Evolutionary conservation across 352 stramenopile species (phyloP).

Genomic region (Globisporangium rhizosaccharum): DNA sequence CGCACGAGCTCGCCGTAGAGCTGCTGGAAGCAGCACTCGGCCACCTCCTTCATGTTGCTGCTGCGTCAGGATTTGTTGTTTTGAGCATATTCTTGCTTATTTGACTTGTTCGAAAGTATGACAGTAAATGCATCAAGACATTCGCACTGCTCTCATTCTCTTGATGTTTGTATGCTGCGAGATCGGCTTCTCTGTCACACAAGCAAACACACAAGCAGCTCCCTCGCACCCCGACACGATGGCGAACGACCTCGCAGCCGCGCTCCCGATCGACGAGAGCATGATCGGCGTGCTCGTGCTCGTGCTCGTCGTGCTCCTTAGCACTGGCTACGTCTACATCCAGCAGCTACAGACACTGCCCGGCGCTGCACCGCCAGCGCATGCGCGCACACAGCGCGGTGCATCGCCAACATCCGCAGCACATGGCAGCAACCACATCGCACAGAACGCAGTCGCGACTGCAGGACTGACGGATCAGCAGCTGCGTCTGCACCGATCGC

Average conservation of each 20-base stretch:
- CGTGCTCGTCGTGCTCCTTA: slow-evolving; percentile 62
- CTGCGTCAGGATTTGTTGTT: background rate
- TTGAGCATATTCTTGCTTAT: background rate
- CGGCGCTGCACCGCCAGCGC: background rate
- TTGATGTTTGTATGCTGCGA: background rate
- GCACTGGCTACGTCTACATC: slow-evolving; percentile 69
- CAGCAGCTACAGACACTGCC: slow-evolving; percentile 44
- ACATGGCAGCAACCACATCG: slow-evolving; percentile 9
- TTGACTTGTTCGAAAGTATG: background rate
- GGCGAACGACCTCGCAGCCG: slow-evolving; percentile 37
- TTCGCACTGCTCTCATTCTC: background rate
- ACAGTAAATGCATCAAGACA: too few species aligned
- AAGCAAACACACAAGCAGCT: background rate
- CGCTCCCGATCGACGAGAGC: slow-evolving; percentile 55
- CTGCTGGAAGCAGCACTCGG: slow-evolving; percentile 85
- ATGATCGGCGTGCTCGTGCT: slow-evolving; percentile 64
- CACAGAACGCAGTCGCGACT: slow-evolving; percentile 31
- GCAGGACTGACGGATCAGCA: slow-evolving; percentile 41
- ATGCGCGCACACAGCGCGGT: slow-evolving; percentile 1
- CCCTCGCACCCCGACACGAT: slow-evolving; percentile 4
- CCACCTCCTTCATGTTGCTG: slow-evolving; percentile 69
- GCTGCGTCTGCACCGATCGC: slow-evolving; percentile 42
- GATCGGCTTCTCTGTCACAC: background rate
- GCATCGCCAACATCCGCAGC: background rate
- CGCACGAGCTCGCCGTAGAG: slow-evolving; percentile 84